Percentiles rank a stretch among this genome's conserved stretches.
Evolutionary conservation across 83 land plant genomes (phyloP).

Genomic region (Thuja plicata): DNA sequence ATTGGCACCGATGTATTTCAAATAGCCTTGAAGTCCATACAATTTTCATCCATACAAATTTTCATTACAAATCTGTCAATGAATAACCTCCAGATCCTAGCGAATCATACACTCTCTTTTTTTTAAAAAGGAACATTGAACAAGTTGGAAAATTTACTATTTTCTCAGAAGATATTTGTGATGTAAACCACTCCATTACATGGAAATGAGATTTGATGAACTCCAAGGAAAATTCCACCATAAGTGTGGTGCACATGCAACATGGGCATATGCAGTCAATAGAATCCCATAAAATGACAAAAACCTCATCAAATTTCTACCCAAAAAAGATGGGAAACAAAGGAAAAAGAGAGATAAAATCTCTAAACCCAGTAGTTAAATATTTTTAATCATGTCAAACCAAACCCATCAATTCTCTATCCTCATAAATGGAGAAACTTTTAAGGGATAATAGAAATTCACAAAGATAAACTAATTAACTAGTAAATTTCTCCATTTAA

Average conservation of each 20-base stretch:
- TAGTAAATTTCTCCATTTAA: too few relatives aligned
- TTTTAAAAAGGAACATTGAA: background rate
- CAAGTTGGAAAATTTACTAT: background rate
- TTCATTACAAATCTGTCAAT: too few relatives aligned
- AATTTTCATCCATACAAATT: too few relatives aligned
- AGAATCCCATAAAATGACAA: slow-evolving; percentile 38
- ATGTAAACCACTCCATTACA: slow-evolving; percentile 70
- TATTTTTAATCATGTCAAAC: too few relatives aligned
- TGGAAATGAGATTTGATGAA: slow-evolving; percentile 74
- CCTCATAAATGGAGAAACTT: background rate
- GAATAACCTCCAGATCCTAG: too few relatives aligned
- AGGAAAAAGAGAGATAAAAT: background rate
- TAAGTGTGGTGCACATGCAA: slow-evolving; percentile 69
- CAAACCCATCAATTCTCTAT: background rate
- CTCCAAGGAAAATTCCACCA: slow-evolving; percentile 68
- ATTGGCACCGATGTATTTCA: background rate
- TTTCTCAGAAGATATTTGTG: slow-evolving; percentile 38
- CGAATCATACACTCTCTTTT: background rate
- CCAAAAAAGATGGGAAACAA: too few relatives aligned
- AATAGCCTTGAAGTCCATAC: background rate
- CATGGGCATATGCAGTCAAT: slow-evolving; percentile 73
- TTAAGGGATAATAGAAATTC: background rate
- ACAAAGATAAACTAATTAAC: too few relatives aligned
- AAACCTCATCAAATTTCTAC: background rate
- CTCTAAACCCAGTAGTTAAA: background rate